Evolutionary conservation across 257 asterid species (phyloP).

Genomic region (Nicotiana noctiflora): DNA sequence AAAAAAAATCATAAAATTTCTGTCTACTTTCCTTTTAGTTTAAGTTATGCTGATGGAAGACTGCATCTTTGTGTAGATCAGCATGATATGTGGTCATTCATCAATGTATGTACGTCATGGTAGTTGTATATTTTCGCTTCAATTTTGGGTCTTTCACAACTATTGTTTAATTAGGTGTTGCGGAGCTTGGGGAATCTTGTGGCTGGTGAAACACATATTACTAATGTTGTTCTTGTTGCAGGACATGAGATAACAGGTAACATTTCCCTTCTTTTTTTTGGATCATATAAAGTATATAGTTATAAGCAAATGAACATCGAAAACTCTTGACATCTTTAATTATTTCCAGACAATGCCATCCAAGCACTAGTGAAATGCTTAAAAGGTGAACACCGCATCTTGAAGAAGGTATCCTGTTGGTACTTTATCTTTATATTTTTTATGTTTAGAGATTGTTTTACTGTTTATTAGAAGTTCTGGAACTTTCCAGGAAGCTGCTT

Average conservation of each 20-base stretch:
- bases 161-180: constrained; percentile 45
- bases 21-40: background rate
- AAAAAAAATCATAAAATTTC: background rate
- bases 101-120: background rate
- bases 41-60: background rate
- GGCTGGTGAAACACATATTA: constrained; percentile 64
- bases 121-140: background rate
- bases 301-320: background rate
- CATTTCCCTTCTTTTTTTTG: constrained; percentile 14
- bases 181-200: constrained; percentile 94
- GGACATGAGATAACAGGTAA: constrained; percentile 73
- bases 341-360: constrained; percentile 17
- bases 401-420: constrained; percentile 54
- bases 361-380: constrained; percentile 73
- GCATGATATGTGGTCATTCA: background rate
- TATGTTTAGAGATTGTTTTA: background rate
- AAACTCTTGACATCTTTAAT: background rate
- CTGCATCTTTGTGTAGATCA: background rate
- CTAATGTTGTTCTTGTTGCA: constrained; percentile 45
- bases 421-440: background rate
- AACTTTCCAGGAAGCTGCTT: constrained; percentile 73
- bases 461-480: background rate
- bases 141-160: background rate
- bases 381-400: constrained; percentile 71
- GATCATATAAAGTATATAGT: background rate